Conservation (phyloP, 208 protist genomes). For the Trypanosoma lewisi region DNA sequence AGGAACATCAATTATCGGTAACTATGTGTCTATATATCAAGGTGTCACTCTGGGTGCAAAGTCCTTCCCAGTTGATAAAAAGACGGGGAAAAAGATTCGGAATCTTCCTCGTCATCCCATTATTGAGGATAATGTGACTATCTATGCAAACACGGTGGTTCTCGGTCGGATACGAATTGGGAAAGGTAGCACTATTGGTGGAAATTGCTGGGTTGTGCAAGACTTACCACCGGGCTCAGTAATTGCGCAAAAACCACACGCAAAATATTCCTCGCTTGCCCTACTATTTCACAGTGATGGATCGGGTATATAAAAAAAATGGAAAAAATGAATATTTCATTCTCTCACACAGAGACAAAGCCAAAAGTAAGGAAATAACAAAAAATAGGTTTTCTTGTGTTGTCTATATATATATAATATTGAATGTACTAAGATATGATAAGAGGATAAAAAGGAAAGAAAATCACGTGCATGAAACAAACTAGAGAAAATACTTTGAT, state of each 20-base stretch:
- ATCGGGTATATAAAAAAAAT: constrained; percentile 45
- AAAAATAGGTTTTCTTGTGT: too few relatives aligned
- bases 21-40: constrained; percentile 79
- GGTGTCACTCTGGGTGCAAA: constrained; percentile 84
- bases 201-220: constrained; percentile 59
- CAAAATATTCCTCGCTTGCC: constrained; percentile 31
- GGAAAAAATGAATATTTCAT: constrained; percentile 2
- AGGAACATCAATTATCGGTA: constrained; percentile 79
- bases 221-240: constrained; percentile 53
- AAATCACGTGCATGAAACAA: background rate
- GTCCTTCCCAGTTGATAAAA: constrained; percentile 51
- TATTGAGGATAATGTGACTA: constrained; percentile 74
- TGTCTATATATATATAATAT: too few relatives aligned
- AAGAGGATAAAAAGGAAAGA: constrained; percentile 2
- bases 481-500: background rate
- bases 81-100: constrained; percentile 52
- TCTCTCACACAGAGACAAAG: background rate
- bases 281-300: constrained; percentile 57
- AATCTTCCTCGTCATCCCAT: constrained; percentile 82
- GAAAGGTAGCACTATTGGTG: constrained; percentile 66
- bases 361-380: background rate
- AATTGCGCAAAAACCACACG: constrained; percentile 47
- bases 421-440: too few relatives aligned
- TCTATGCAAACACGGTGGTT: constrained; percentile 83
- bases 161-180: constrained; percentile 83